Base-by-base conservation (phyloP, 768 basidiomycete genomes). In the Suillus clintonianus region DNA sequence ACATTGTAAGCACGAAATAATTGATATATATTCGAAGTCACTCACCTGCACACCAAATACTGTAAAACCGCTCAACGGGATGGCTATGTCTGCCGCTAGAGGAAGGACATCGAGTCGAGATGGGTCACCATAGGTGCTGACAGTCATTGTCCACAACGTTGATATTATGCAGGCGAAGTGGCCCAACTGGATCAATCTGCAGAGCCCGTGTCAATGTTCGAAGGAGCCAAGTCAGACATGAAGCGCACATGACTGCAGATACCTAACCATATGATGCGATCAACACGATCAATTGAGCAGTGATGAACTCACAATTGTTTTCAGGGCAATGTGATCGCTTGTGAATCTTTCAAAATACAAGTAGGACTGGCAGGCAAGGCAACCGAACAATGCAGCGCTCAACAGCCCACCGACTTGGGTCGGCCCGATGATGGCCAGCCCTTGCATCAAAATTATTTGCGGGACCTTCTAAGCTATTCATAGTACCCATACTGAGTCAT, bases 331-430 rank as follows among this genome's bases (percentile, higher is more conserved):
- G 36, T 65, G 60, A n/a, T 61, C 51, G 17, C 34, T 55, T 14
- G 22, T 17, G 60, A 65, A 69, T 15, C 22, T 63, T 24, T 60
- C 36, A 47, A 64, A 64, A 59, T 69, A 68, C 19, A 60, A 36
- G 55, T 68, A 65, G 14, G 45, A 30, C 57, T 69, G 68, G 39
- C 56, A 45, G 5, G 58, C 57, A 27, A 62, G 41, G 32, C 68
- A 59, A 19, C 68, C 68, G 36, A 69, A 67, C 9, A 68, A 59
- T 36, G 62, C 41, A 17, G 55, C 42, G 11, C 60, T 61, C 11
- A 65, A 45, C 22, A 68, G 27, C 10, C 59, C 60, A 30, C 68
- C 64, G 22, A 68, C 59, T 43, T 65, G 64, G 19, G 65, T 53
- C 4, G 68, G 65, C 22, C 62, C 68, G 14, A 65, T 36, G 61